These are phyloP conservation scores for Sugiyamaella chiloensis DNA, from an alignment of 805 yeast species.

Conservation along the genomic window DNA sequence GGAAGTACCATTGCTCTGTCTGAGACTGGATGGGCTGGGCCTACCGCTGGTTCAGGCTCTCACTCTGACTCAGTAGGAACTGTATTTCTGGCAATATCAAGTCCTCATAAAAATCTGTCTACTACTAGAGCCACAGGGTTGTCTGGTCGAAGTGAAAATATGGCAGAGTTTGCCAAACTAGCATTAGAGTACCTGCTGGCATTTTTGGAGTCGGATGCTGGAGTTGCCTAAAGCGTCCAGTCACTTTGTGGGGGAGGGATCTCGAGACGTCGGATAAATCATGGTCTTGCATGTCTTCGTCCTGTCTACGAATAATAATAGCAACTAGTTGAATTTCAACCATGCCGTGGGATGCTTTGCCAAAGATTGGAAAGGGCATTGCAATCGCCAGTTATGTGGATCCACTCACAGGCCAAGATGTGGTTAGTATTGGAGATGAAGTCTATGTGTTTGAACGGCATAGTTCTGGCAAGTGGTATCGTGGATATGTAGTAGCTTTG, in stretches of 20 bases:
- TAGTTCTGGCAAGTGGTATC: conserved; percentile 60
- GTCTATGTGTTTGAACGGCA: conserved; percentile 67
- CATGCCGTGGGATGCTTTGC: conserved; percentile 47
- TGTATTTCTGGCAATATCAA: conserved; percentile 67
- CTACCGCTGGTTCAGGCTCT: conserved; percentile 36
- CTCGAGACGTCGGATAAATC: not conserved
- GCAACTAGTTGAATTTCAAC: no score
- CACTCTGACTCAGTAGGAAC: conserved; percentile 57
- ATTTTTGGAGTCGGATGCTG: conserved; percentile 36
- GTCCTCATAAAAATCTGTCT: conserved; percentile 46
- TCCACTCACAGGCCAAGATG: conserved; percentile 33
- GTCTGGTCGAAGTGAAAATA: conserved; percentile 58
- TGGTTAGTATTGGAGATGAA: conserved; percentile 57
- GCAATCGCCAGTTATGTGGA: conserved; percentile 35
- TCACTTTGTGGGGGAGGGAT: no score
- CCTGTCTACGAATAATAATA: no score
- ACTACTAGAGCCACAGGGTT: conserved; percentile 45
- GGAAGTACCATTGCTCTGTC: conserved; percentile 80
- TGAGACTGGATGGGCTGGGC: conserved; percentile 77
- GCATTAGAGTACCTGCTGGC: conserved; percentile 62
- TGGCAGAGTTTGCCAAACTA: conserved; percentile 68
- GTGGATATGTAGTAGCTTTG: conserved; percentile 63
- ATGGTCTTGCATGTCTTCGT: not conserved
- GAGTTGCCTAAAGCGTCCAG: conserved; percentile 5
- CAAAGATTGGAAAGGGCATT: conserved; percentile 31